These are phyloP conservation scores for Schizosaccharomyces japonicus DNA, from an alignment of 805 yeast species.

Conservation along the genomic window DNA sequence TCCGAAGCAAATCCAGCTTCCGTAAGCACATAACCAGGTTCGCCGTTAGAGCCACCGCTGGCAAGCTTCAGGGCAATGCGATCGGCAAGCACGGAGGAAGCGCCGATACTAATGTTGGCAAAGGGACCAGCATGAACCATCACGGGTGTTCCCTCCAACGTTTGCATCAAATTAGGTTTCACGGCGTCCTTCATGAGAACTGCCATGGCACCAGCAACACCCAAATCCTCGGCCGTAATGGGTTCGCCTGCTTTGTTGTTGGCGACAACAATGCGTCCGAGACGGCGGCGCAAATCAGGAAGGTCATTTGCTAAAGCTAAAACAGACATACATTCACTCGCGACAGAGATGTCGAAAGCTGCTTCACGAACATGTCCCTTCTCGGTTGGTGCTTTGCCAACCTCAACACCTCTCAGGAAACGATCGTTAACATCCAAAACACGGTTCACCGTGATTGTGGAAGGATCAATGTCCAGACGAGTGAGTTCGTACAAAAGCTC, in stretches of 20 bases:
- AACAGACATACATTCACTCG: slow-evolving; percentile 89
- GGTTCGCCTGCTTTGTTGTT: slow-evolving; percentile 53
- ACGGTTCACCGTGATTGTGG: slow-evolving; percentile 71
- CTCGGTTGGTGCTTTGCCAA: slow-evolving; percentile 84
- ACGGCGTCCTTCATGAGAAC: slow-evolving; percentile 88
- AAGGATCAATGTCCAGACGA: slow-evolving; percentile 70
- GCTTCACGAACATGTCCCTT: slow-evolving; percentile 66
- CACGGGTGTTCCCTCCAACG: slow-evolving; percentile 92
- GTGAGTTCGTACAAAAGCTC: slow-evolving; percentile 59
- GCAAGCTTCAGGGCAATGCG: slow-evolving; percentile 41
- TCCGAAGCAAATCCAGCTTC: slow-evolving; percentile 98
- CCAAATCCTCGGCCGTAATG: slow-evolving; percentile 80
- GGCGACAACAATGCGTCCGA: slow-evolving; percentile 77
- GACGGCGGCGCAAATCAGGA: slow-evolving; percentile 62
- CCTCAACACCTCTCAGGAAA: slow-evolving; percentile 62
- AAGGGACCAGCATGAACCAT: slow-evolving; percentile 96
- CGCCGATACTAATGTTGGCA: slow-evolving; percentile 93
- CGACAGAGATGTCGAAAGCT: slow-evolving; percentile 91
- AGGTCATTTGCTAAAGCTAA: slow-evolving; percentile 61
- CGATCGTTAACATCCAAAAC: slow-evolving; percentile 91
- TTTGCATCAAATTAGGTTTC: slow-evolving; percentile 91
- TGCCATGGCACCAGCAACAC: slow-evolving; percentile 86
- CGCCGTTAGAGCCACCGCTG: slow-evolving; percentile 31
- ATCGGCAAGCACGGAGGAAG: slow-evolving; percentile 83
- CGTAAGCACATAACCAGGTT: slow-evolving; percentile 67